phyloP scores from a whole-genome alignment of 306 rosid species.

The Malus orientalis region DNA sequence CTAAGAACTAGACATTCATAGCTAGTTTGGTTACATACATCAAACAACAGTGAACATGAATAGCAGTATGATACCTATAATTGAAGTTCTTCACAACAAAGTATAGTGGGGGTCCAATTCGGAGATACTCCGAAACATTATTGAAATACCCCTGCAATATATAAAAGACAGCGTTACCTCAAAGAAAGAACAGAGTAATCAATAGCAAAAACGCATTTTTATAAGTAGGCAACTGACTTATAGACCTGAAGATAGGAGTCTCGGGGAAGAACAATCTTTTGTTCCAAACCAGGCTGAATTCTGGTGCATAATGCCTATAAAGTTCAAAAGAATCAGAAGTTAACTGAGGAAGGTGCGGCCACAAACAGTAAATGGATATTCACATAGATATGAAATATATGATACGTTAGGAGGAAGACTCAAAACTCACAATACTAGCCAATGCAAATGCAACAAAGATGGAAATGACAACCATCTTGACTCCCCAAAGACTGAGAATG shows the following conservation, averaged over 20 bases:
- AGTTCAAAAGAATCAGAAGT: conserved; percentile 11
- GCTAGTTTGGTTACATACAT: background rate
- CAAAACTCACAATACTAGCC: conserved; percentile 87
- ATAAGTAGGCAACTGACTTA: conserved; percentile 12
- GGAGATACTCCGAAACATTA: conserved; percentile 77
- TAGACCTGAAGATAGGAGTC: conserved; percentile 97
- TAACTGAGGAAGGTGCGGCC: conserved; percentile 3
- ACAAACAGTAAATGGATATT: conserved; percentile 15
- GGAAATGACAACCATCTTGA: conserved; percentile 70
- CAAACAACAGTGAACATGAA: background rate
- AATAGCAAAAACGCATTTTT: background rate
- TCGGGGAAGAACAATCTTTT: conserved; percentile 86
- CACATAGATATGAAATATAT: background rate
- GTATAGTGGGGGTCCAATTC: conserved; percentile 92
- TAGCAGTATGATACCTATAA: conserved; percentile 53
- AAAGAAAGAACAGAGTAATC: background rate
- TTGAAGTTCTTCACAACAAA: conserved; percentile 93
- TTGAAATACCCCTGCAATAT: conserved; percentile 85
- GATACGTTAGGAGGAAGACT: background rate
- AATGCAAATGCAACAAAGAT: conserved; percentile 64
- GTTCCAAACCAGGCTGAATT: conserved; percentile 95
- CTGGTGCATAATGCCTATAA: conserved; percentile 81
- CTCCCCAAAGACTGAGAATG: conserved; percentile 78
- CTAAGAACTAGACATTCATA: background rate
- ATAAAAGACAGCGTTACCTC: conserved; percentile 13